Evolutionary conservation across 2,329 filamentous ascomycete species (phyloP), one percentile per base, ranked within the genome.

Genomic region (Aspergillus ochraceus): DNA sequence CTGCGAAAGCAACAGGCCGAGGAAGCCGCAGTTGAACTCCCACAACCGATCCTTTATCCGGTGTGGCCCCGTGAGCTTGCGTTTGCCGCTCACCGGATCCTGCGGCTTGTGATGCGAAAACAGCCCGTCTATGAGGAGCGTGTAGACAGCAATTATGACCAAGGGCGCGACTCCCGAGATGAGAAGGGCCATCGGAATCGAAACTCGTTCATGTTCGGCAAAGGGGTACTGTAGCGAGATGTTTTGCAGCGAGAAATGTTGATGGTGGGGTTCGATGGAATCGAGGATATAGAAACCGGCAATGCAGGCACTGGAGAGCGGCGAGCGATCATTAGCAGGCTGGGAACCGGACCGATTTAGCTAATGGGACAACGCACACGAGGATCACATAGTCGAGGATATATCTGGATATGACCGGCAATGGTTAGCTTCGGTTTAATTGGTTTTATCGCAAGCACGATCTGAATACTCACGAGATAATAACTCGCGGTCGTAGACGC

Each of bases 1-100:
- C 58, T 84, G 81, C 32, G 82, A 80, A 46, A 86, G 70, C 17
- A 83, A 68, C 58, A 87, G 71, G n/a, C 84, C 84, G 26, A 87
- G 69, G 11, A 86, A 79, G 2, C 84, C 84, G 65, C 84, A 86
- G 66, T 87, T 87, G 66, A 86, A 74, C 70, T 87, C 84, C 84
- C 84, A 87, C n/a, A 86, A 68, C 20, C 84, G 77, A 64, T 86
- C 83, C 66, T 83, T 82, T 65, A 83, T 79, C 45, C 80, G 76
- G 66, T 85, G 84, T 55, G 77, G 81, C 0, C 79, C 75, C 55
- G 75, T 76, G 42, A 79, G 54, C 53, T 73, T 76, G 52, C 74
- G 73, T 62, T 77, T 74, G 53, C 75, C 72, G 10, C 71, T 70
- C n/a, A 60, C 62, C 17, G 71, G 57, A 24, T 74, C 64, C 39